Percentiles rank a stretch among this genome's conserved stretches.
Conservation (phyloP, 148 eudicot species). For the Amaranthus cruentus region DNA sequence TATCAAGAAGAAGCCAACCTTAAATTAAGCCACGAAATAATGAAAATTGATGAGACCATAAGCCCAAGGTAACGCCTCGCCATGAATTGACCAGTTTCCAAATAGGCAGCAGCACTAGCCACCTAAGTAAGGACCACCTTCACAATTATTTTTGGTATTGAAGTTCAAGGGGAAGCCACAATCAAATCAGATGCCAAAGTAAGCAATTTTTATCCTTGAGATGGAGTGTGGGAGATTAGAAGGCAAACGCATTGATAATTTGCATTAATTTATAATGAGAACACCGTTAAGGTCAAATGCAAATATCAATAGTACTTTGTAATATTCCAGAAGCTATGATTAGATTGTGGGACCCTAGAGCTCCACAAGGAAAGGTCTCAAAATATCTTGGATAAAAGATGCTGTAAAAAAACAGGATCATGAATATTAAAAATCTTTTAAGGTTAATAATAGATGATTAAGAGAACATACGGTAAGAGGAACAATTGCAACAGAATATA, state of each 20-base stretch:
- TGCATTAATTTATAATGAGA: background rate
- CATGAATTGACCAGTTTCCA: slow-evolving; percentile 61
- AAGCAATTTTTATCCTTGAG: background rate
- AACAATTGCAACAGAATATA: slow-evolving; percentile 87
- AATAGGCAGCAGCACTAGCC: slow-evolving; percentile 79
- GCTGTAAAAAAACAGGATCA: background rate
- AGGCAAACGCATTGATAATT: background rate
- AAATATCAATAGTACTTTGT: background rate
- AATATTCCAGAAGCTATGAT: background rate
- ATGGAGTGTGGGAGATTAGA: background rate
- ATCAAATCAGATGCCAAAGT: background rate
- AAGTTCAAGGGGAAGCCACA: background rate
- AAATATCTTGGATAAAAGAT: background rate
- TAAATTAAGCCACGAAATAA: slow-evolving; percentile 89
- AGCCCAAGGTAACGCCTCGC: slow-evolving; percentile 49
- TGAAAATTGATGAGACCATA: slow-evolving; percentile 60
- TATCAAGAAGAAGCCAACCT: slow-evolving; percentile 41
- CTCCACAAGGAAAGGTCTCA: background rate
- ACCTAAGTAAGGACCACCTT: slow-evolving; percentile 36
- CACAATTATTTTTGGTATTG: slow-evolving; percentile 6
- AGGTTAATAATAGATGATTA: background rate
- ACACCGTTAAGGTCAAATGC: background rate
- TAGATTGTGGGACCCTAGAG: background rate
- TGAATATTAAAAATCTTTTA: background rate
- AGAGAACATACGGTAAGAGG: slow-evolving; percentile 72